Conservation (phyloP, 139 green algal species). For the Trebouxia sp. region DNA sequence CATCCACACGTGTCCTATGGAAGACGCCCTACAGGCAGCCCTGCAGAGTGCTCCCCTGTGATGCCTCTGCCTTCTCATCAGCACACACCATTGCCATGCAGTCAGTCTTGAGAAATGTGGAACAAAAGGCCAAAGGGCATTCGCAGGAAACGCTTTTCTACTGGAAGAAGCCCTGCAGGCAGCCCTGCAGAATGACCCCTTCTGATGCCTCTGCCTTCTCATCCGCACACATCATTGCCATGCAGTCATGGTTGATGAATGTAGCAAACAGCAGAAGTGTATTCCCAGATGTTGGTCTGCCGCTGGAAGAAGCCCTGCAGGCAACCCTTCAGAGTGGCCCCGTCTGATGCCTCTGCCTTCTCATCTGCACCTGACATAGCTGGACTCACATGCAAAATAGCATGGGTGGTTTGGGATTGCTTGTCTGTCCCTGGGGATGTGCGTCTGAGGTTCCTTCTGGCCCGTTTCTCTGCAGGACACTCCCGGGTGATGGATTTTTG, state of each 20-base stretch:
- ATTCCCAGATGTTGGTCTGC: slow-evolving; percentile 55
- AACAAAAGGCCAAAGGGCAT: too few relatives aligned
- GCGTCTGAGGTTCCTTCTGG: background rate
- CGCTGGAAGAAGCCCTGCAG: too few relatives aligned
- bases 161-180: slow-evolving; percentile 58
- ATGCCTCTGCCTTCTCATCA: background rate
- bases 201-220: background rate
- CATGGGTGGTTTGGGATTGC: too few relatives aligned
- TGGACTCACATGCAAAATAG: background rate
- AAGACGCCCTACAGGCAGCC: too few relatives aligned
- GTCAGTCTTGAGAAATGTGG: too few relatives aligned
- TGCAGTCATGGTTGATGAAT: too few relatives aligned
- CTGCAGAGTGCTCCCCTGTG: background rate
- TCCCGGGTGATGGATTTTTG: slow-evolving; percentile 51
- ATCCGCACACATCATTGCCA: too few relatives aligned
- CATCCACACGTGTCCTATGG: slow-evolving; percentile 51
- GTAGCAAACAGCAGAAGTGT: too few relatives aligned
- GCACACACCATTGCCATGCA: too few relatives aligned
- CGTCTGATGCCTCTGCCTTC: background rate
- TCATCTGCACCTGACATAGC: background rate
- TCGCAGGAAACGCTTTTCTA: slow-evolving; percentile 51
- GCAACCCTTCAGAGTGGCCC: slow-evolving; percentile 5
- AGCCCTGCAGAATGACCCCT: slow-evolving; percentile 24
- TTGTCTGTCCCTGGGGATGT: background rate
- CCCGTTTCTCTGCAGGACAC: slow-evolving; percentile 47